A percentile compares a stretch with the other conserved stretches of the same genome.
These are phyloP conservation scores for Coccomyxa sp. DNA, from an alignment of 139 green algal genomes.

Conservation along the genomic window DNA sequence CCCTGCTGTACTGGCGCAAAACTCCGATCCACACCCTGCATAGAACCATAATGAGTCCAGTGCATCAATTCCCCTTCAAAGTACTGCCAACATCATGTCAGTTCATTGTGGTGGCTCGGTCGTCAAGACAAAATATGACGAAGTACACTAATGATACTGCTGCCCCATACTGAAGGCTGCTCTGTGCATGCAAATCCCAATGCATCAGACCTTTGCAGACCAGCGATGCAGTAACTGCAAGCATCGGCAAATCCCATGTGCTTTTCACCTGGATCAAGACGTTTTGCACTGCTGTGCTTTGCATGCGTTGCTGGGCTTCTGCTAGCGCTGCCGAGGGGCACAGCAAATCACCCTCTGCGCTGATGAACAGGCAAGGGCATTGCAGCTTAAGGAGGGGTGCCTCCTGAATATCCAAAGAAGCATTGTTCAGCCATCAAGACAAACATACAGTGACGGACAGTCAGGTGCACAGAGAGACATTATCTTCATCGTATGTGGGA, in stretches of 20 bases:
- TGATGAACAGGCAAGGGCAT: neutral
- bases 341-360: neutral
- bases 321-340: neutral
- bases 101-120: too few relatives aligned
- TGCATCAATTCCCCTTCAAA: too few relatives aligned
- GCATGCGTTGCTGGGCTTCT: neutral
- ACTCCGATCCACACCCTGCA: neutral
- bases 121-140: too few relatives aligned
- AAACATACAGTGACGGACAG: neutral
- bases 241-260: neutral
- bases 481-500: neutral
- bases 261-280: neutral
- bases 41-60: neutral
- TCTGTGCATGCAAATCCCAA: neutral
- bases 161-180: neutral
- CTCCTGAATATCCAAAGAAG: neutral
- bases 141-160: too few relatives aligned
- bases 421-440: neutral
- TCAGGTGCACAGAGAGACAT: neutral
- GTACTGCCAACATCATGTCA: too few relatives aligned
- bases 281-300: neutral
- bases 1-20: neutral
- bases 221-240: neutral
- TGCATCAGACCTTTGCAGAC: too few relatives aligned
- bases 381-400: neutral